phyloP scores from a whole-genome alignment of 495 filamentous ascomycete species.

The Lophiostoma macrostomum region DNA sequence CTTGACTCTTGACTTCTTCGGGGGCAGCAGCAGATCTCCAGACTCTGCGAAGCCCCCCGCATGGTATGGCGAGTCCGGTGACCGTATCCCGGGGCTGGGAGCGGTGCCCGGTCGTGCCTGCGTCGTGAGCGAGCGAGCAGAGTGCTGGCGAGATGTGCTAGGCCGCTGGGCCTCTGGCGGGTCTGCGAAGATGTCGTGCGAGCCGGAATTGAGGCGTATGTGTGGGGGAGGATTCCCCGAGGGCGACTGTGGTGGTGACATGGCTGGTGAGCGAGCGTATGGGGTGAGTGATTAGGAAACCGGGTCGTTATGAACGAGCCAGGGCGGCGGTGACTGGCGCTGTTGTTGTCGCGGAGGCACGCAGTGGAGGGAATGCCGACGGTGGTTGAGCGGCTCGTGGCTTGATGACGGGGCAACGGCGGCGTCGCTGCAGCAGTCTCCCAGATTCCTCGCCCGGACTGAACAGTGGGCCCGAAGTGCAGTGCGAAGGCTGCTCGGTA shows the following conservation, averaged over 20 bases:
- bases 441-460: slow-evolving; percentile 19
- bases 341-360: slow-evolving; percentile 28
- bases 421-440: not conserved
- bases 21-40: slow-evolving; percentile 60
- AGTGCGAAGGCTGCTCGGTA: slow-evolving; percentile 21
- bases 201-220: slow-evolving; percentile 59
- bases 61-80: slow-evolving; percentile 40
- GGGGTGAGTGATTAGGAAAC: slow-evolving; percentile 21
- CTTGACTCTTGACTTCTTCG: slow-evolving; percentile 42
- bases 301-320: slow-evolving; percentile 21
- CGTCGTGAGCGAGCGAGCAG: slow-evolving; percentile 44
- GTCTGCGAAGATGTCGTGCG: slow-evolving; percentile 50
- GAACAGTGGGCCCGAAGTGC: slow-evolving; percentile 1
- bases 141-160: slow-evolving; percentile 40
- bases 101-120: slow-evolving; percentile 38
- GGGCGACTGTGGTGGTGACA: slow-evolving; percentile 35
- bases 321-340: slow-evolving; percentile 16
- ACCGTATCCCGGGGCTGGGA: slow-evolving; percentile 15
- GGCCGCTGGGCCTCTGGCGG: slow-evolving; percentile 36
- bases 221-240: slow-evolving; percentile 47
- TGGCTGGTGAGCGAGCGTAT: slow-evolving; percentile 31
- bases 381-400: slow-evolving; percentile 8
- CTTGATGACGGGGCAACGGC: slow-evolving; percentile 26
- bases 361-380: slow-evolving; percentile 24
- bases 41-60: slow-evolving; percentile 47